Base-by-base conservation (phyloP, 2,329 filamentous ascomycete species). In the Nemania sp. region DNA sequence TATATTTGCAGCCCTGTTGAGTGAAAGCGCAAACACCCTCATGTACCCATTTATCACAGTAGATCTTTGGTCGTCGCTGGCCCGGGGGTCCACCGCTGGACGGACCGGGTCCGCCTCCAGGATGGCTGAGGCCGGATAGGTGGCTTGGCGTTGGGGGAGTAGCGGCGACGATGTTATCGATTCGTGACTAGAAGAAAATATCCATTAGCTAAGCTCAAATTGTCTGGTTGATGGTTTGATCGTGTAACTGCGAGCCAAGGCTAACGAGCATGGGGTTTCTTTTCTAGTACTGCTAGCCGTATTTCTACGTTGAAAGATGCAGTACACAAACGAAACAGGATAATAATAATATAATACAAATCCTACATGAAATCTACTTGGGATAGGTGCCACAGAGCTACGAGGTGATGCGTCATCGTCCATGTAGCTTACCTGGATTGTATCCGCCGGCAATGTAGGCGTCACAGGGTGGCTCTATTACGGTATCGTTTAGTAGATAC, bases 11-110 rank as follows among this genome's bases (percentile, higher is more conserved):
- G 0, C 94, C 94, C 76, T 94, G 90, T 78, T 97, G 93, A 3
- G 87, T 90, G 78, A 93, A 98, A 69, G 92, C 92, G 78, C 94
- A 98, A 51, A 92, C 89, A 22, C 93, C 94, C 66, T 92, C 90
- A 73, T 93, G 90, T 62, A 97, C 90, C 94, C 94, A 98, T 79
- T 95, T 93, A 66, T 93, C 93, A 80, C 94, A 97, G 79, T 92
- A 97, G 26, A 91, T 82, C 78, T 97, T 97, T 66, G 74, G 71
- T 26, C 76, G 77, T 18, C 76, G 74, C 61, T 74, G 75, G 11
- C 47, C 26, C 0, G 55, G 27, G 35, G 60, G 52, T 2, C 38
- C 35, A 26, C 47, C 51, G 26, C 43, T 26, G 38, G 62, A 59
- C 18, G 66, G 35, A 10, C 38, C 24, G 5, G 60, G 38, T n/a